phyloP scores from a whole-genome alignment of 2,329 filamentous ascomycete genomes.

The Emergomyces orientalis region DNA sequence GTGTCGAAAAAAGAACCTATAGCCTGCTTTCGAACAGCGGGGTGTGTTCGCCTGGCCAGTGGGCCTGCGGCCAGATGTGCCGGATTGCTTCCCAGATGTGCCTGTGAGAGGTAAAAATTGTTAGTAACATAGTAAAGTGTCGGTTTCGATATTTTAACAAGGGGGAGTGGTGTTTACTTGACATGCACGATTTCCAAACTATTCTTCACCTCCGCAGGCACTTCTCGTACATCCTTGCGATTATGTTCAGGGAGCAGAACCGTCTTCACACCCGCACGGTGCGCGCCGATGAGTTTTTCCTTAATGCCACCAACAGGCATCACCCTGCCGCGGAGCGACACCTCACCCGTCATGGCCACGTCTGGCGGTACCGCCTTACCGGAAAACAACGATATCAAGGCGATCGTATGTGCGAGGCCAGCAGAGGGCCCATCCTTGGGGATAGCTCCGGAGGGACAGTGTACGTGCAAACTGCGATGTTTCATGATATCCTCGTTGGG shows the following conservation, averaged over 20 bases:
- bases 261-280: constrained; percentile 87
- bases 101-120: constrained; percentile 34
- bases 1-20: constrained; percentile 36
- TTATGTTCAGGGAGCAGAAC: constrained; percentile 83
- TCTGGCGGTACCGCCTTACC: constrained; percentile 79
- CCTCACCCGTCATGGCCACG: constrained; percentile 83
- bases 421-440: constrained; percentile 83
- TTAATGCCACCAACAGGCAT: constrained; percentile 96
- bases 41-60: constrained; percentile 68
- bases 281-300: constrained; percentile 92
- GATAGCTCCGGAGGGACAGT: constrained; percentile 89
- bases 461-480: constrained; percentile 84
- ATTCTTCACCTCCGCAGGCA: constrained; percentile 79
- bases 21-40: constrained; percentile 69
- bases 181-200: constrained; percentile 85
- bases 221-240: constrained; percentile 81
- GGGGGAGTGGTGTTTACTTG: constrained; percentile 49
- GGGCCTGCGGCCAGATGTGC: constrained; percentile 80
- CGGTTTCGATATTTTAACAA: background rate
- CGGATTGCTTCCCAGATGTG: constrained; percentile 93
- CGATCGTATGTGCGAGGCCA: constrained; percentile 88
- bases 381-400: constrained; percentile 80
- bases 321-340: constrained; percentile 76
- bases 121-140: constrained; percentile 5
- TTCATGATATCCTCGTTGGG: constrained; percentile 92